Conservation (phyloP, 345 rosid species). For the Noccaea caerulescens region DNA sequence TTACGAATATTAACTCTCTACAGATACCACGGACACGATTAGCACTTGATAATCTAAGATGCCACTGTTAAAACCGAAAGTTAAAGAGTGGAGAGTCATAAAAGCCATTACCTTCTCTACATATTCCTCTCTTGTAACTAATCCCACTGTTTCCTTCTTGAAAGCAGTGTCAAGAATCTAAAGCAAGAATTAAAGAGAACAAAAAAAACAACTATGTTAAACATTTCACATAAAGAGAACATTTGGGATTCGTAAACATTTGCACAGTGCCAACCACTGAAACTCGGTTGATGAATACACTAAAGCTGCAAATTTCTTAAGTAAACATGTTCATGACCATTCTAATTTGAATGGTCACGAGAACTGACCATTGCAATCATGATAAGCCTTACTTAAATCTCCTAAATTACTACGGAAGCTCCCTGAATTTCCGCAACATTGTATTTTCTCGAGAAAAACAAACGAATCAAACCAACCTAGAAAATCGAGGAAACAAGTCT, state of each 20-base stretch:
- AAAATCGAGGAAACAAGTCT: background rate
- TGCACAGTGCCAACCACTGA: background rate
- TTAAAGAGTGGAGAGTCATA: background rate
- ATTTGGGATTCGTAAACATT: background rate
- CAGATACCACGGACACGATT: background rate
- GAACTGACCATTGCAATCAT: background rate
- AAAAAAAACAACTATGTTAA: background rate
- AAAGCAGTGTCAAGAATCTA: conserved; percentile 97
- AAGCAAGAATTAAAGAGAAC: background rate
- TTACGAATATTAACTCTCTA: conserved; percentile 94
- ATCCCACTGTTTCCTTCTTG: conserved; percentile 97
- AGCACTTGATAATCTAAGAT: background rate
- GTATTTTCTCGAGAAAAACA: background rate
- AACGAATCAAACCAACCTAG: conserved; percentile 10
- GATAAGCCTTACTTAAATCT: background rate
- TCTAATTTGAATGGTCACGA: background rate
- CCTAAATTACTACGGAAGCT: background rate
- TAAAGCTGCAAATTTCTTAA: background rate
- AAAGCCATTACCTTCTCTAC: conserved; percentile 83
- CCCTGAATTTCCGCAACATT: background rate
- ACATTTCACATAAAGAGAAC: background rate
- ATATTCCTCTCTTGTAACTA: conserved; percentile 95
- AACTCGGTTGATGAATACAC: background rate
- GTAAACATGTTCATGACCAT: too few species aligned
- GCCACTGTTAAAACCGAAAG: background rate